phyloP scores from a whole-genome alignment of 2,329 filamentous ascomycete species.

The Laburnicola sp. region DNA sequence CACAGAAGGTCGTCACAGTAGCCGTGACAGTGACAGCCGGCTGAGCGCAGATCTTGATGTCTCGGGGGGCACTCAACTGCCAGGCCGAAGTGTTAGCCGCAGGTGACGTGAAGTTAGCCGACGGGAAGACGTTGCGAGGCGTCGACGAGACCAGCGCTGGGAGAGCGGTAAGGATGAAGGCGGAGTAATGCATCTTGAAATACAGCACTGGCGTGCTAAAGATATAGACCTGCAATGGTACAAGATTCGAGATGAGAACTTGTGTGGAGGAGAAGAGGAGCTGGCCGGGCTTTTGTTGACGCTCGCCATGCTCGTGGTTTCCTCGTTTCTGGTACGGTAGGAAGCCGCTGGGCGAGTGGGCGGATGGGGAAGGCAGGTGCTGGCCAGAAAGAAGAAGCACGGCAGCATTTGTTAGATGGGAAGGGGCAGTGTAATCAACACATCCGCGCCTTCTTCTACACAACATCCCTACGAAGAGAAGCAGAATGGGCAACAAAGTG shows the following conservation, averaged over 20 bases:
- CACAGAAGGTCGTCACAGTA: neutral
- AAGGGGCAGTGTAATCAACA: no score
- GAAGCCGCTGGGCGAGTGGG: no score
- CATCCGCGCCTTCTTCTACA: no score
- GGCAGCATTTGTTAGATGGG: no score
- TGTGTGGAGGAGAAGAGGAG: neutral
- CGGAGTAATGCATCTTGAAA: slow-evolving; percentile 5
- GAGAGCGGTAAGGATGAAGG: slow-evolving; percentile 3
- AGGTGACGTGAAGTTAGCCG: neutral
- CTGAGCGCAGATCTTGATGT: neutral
- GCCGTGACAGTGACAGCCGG: neutral
- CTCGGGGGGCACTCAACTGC: neutral
- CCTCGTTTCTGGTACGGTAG: neutral
- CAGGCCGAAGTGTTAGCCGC: no score
- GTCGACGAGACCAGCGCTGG: neutral
- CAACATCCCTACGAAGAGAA: no score
- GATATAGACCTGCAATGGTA: slow-evolving; percentile 4
- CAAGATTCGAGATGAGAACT: neutral
- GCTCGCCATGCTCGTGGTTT: neutral
- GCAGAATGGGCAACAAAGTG: no score
- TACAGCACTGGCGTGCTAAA: neutral
- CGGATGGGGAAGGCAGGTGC: neutral
- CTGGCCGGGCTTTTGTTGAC: neutral
- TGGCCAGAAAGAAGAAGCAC: no score
- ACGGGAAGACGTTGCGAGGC: neutral